Base-by-base conservation (phyloP, 306 rosid species). In the Vigna hirtella region DNA sequence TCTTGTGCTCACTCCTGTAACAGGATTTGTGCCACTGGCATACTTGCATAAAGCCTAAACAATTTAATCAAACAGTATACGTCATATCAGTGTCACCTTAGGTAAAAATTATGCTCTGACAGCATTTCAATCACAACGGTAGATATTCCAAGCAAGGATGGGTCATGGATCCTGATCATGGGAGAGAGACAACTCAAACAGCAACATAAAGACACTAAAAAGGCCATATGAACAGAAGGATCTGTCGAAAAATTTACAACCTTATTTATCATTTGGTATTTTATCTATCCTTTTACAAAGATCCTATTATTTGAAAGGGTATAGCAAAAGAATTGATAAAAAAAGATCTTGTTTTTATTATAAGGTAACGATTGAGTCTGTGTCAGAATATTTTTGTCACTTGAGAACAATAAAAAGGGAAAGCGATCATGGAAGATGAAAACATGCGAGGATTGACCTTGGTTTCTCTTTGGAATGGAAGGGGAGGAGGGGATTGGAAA, bases 1-100 rank as follows among this genome's bases (percentile, higher is more conserved):
- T 76, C 88, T 82, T 61, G 88, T 85, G 86, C 88, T 85, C 59
- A 85, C 88, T 82, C 88, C 88, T 22, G 88, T 85, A 48, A 66
- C 74, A 42, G 88, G 88, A 70, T 85, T 85, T 66, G 86, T 85
- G 70, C 88, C 88, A 75, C 70, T 85, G 26, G 88, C 88, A 66
- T 85, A 85, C 77, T 85, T 85, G 86, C 88, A 85, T 52, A 85
- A 65, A 75, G 88, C 86, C 88, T 85, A 58, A 76, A 79, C 50
- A 63, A 74, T 30, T 70, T 13, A 52, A 67, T 68, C 38, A 67
- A 72, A 59, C 10, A 28, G 10, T 32, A 36, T 18, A 51, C 3
- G 1, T 61, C 74, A 76, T 18, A 34, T 43, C 16, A 11, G 22
- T 58, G 42, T 7, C 52, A 15, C 4, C 10, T 34, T 42, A 8